Evolutionary conservation across 1,284 basidiomycete species (phyloP), one percentile per base, ranked within the genome.

Genomic region (Cryptococcus sp.): DNA sequence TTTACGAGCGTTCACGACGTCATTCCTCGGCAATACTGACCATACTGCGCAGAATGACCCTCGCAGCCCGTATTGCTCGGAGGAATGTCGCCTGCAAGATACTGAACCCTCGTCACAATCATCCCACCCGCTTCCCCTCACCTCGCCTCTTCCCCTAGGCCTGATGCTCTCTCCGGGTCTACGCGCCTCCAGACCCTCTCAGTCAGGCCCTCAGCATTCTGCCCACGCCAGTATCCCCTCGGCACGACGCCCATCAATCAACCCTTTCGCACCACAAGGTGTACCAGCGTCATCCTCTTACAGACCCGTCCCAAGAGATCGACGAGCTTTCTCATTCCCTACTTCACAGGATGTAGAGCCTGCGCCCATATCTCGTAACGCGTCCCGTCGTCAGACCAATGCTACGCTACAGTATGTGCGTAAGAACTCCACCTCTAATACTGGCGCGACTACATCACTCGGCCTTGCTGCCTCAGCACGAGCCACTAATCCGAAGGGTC

Each of bases 261-360:
- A 54, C 3, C 61, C 57, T n/a, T 20, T 57, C 25, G 45, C 39
- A 5, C 62, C 41, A 19, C 40, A 51, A 15, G 8, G 50, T 47
- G 11, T 38, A 25, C 20, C 46, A 10, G 22, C n/a, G 6, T 41
- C 41, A 22, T 51, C 49, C 20, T 37, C 26, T 23, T 43, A 34
- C 16, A 34, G 46, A 39, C 52, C 44, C 40, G 47, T 22, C 3
- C 53, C 55, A 11, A 61, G 75, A 19, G 73, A 72, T 56, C 67
- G 74, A 19, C 67, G 75, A 26, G 74, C 75, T 0, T 76, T 72
- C 63, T 77, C 75, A 7, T 75, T 76, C 54, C 73, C 74, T 2
- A 67, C 69, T 5, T 52, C 64, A 0, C 65, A 70, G 10, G 47
- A 60, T 6, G 50, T 53, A n/a, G 46, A 59, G 22, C 51, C 65